phyloP scores from a whole-genome alignment of 2,329 filamentous ascomycete genomes.

The Colletotrichum falcatum region DNA sequence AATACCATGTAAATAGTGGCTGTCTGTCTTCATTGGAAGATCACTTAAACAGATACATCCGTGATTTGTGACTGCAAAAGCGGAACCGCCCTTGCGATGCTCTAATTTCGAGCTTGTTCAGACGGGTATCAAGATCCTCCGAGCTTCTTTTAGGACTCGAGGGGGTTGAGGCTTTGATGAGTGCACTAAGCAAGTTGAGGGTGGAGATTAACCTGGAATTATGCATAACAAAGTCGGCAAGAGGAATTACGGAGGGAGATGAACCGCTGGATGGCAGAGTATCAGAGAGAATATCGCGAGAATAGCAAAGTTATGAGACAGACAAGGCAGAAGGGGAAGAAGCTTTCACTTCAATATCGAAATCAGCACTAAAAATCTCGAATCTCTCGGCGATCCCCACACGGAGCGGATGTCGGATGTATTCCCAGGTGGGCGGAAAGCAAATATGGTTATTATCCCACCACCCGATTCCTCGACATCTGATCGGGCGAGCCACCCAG shows the following conservation, averaged over 20 bases:
- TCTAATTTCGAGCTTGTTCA: background rate
- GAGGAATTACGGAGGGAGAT: background rate
- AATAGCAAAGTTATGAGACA: background rate
- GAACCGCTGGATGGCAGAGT: background rate
- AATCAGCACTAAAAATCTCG: slow-evolving; percentile 11
- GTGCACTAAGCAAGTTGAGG: background rate
- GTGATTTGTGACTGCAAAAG: background rate
- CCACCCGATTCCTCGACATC: background rate
- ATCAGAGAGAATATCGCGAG: background rate
- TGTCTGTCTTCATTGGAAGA: background rate
- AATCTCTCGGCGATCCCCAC: slow-evolving; percentile 16
- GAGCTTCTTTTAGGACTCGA: background rate
- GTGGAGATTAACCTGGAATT: background rate
- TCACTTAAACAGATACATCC: background rate
- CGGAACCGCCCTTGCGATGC: background rate
- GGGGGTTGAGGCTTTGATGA: background rate
- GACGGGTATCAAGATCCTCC: background rate
- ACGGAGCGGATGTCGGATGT: slow-evolving; percentile 7
- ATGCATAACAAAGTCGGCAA: background rate
- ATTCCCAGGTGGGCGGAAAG: slow-evolving; percentile 5
- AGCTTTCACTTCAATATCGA: background rate
- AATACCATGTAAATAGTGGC: too few relatives aligned
- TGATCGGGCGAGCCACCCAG: background rate
- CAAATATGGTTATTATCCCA: background rate
- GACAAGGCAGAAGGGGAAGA: background rate